phyloP scores from a whole-genome alignment of 2,329 filamentous ascomycete species.

The Ophiostoma angusticollis region DNA sequence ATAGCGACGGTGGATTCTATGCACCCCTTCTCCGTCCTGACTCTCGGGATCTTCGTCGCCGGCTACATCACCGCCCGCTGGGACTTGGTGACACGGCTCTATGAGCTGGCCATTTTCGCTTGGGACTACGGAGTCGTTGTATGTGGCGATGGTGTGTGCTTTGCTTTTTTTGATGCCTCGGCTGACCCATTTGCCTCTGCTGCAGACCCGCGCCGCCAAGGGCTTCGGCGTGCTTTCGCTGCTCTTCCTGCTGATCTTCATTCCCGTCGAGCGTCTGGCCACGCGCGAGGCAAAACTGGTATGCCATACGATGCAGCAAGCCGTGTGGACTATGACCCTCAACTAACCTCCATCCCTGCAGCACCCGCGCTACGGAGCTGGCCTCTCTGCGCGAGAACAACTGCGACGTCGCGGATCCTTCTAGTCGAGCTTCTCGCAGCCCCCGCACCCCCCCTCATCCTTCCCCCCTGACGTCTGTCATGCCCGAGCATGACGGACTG shows the following conservation, averaged over 20 bases:
- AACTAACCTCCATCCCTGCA: constrained; percentile 22
- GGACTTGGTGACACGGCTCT: constrained; percentile 92
- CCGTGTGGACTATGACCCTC: not conserved
- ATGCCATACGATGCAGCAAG: constrained; percentile 30
- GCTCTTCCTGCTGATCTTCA: constrained; percentile 70
- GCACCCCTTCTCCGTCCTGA: constrained; percentile 96
- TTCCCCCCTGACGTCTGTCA: constrained; percentile 36
- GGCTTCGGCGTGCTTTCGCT: constrained; percentile 72
- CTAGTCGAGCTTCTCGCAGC: constrained; percentile 31
- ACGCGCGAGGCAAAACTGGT: constrained; percentile 69
- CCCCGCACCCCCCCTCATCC: not conserved
- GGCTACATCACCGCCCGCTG: constrained; percentile 99
- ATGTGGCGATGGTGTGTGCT: constrained; percentile 23
- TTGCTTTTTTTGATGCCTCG: not conserved
- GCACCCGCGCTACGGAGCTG: constrained; percentile 72
- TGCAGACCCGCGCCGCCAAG: constrained; percentile 68
- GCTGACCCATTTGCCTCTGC: not conserved
- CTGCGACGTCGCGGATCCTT: constrained; percentile 89
- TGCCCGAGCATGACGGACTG: constrained; percentile 70
- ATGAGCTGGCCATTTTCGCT: constrained; percentile 93
- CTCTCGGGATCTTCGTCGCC: constrained; percentile 96
- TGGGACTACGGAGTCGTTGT: constrained; percentile 98
- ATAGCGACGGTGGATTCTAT: constrained; percentile 47
- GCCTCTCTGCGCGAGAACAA: constrained; percentile 91
- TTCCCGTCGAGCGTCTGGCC: constrained; percentile 76